phyloP scores from a whole-genome alignment of 305 asterid genomes.

The Petunia hybrid region DNA sequence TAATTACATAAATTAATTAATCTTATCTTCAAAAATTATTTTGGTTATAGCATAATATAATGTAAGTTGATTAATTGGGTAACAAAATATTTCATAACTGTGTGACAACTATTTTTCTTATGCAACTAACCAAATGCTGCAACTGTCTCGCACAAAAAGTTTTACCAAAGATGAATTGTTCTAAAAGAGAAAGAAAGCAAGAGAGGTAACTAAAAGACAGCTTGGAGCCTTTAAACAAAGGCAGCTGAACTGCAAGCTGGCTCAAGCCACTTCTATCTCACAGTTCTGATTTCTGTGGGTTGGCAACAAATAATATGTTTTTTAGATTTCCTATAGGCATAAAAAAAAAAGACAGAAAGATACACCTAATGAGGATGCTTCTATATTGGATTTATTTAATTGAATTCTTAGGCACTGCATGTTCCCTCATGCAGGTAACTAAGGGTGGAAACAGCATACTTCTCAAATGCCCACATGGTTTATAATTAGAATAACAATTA shows the following conservation, averaged over 20 bases:
- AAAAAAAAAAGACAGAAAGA: conserved; percentile 19
- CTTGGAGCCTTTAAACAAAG: neutral
- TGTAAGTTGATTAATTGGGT: too few species aligned
- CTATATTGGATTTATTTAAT: neutral
- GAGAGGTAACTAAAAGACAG: neutral
- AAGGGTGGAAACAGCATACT: neutral
- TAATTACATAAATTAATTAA: too few species aligned
- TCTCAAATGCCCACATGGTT: conserved; percentile 43
- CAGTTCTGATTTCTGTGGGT: conserved; percentile 25
- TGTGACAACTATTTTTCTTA: too few species aligned
- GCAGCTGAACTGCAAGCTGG: conserved; percentile 39
- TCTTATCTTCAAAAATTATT: too few species aligned
- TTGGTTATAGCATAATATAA: too few species aligned
- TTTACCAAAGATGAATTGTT: too few species aligned
- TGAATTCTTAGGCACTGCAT: neutral
- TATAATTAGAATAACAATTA: conserved; percentile 1
- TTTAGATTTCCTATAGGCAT: neutral
- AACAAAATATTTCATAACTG: too few species aligned
- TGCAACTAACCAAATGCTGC: too few species aligned
- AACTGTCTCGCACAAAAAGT: too few species aligned
- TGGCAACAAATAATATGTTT: conserved; percentile 31
- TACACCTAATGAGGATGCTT: conserved; percentile 48
- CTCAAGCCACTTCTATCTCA: conserved; percentile 18
- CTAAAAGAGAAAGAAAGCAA: neutral
- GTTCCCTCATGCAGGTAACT: conserved; percentile 27